Base-by-base conservation (phyloP, 345 rosid genomes). In the Boechera stricta region DNA sequence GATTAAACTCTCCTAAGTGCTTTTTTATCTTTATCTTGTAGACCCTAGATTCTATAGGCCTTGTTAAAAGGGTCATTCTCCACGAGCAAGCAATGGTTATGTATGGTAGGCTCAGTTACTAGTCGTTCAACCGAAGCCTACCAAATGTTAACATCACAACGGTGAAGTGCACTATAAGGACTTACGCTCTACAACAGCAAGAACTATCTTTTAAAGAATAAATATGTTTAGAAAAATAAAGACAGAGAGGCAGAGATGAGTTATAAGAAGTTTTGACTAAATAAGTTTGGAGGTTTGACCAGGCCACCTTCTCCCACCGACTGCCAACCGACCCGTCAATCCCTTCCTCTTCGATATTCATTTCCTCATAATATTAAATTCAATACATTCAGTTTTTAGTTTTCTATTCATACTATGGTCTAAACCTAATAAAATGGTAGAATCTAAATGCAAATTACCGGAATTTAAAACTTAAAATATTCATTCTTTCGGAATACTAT, bases 301-400 rank as follows among this genome's bases (percentile, higher is more conserved):
- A 69, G 15, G 10, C 69, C 57, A 68, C 59, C 74, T 76, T 61
- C 74, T 38, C 28, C 64, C 80, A 76, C 75, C 80, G 80, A 76
- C 75, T 69, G 70, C 58, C 75, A 76, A 42, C 79, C 10, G 55
- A 75, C 16, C 39, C 13, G 59, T 74, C 72, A 56, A 57, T 47
- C 67, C 10, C 16, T n/a, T 47, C 31, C 24, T 10, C 47, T 36
- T 16, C 16, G 16, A 38, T 21, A 32, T 61, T 39, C 32, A 38
- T 9, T 13, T 6, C 29, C 58, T 31, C 39, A 29, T 12, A 12
- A 55, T 29, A 53, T 29, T 12, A 8, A 18, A 54, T 56, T 56
- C 39, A 31, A 33, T 58, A 7, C 13, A 7, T 57, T n/a, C 64
- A 36, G 16, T 18, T 59, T 18, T 9, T 41, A 60, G 24, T 61